phyloP scores from a whole-genome alignment of 371 early-diverging fungal species.

The Actinomortierella wolfii region DNA sequence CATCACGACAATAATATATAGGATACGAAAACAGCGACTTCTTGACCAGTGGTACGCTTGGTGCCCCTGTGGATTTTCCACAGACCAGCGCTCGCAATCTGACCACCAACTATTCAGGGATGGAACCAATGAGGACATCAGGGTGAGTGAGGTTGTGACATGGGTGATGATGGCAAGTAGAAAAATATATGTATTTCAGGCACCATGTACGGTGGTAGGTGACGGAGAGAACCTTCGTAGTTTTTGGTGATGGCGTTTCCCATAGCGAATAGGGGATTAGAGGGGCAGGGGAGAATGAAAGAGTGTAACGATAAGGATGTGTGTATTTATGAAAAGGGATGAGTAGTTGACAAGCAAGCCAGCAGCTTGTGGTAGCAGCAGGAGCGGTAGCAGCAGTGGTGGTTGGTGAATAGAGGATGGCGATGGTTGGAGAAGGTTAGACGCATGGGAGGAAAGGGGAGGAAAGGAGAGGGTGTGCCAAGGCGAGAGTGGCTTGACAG shows the following conservation, averaged over 20 bases:
- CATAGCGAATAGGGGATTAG: conserved; percentile 16
- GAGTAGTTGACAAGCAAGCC: no score
- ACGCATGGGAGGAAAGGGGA: background rate
- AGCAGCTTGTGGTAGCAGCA: no score
- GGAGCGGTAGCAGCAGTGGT: no score
- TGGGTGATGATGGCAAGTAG: background rate
- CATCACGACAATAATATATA: no score
- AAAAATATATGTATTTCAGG: background rate
- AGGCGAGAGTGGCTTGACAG: no score
- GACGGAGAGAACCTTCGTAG: conserved; percentile 35
- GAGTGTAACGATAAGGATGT: background rate
- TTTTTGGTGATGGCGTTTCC: conserved; percentile 50
- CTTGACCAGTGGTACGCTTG: conserved; percentile 63
- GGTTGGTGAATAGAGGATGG: no score
- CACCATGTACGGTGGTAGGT: background rate
- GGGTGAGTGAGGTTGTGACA: background rate
- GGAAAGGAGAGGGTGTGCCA: background rate
- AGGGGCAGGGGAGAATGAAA: background rate
- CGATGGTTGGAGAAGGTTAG: no score
- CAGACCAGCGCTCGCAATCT: conserved; percentile 61
- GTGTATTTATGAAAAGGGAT: background rate
- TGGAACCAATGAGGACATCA: background rate
- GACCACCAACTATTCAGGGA: conserved; percentile 34
- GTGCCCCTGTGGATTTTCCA: conserved; percentile 72
- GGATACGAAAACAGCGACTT: conserved; percentile 67